These are phyloP conservation scores for Vanrija sp. DNA, from an alignment of 1,284 basidiomycete genomes.

Conservation along the genomic window DNA sequence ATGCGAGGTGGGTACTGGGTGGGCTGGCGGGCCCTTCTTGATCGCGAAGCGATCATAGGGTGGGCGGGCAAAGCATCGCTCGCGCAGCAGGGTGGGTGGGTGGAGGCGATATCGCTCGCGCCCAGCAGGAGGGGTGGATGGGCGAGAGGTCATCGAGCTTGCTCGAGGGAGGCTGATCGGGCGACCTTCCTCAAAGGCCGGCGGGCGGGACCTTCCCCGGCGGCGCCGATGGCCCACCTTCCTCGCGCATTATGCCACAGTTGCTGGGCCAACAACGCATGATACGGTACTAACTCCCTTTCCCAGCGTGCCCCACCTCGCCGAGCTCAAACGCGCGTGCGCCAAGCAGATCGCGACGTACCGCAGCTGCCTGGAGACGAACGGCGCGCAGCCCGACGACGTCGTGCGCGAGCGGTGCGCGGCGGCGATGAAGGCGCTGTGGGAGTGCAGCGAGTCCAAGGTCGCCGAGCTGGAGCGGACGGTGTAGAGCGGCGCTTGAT, in stretches of 20 bases:
- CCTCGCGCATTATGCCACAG: too few species aligned
- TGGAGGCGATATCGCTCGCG: background rate
- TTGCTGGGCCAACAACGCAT: too few species aligned
- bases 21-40: too few species aligned
- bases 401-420: conserved; percentile 32
- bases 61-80: too few species aligned
- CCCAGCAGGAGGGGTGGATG: too few species aligned
- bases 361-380: conserved; percentile 37
- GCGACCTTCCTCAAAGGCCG: too few species aligned
- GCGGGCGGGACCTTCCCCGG: background rate
- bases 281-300: too few species aligned
- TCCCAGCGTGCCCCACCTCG: conserved; percentile 41
- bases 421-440: conserved; percentile 35
- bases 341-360: conserved; percentile 33
- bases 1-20: conserved; percentile 30
- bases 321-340: conserved; percentile 39
- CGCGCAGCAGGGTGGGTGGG: background rate
- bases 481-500: too few species aligned
- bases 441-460: conserved; percentile 43
- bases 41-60: too few species aligned
- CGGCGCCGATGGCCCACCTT: too few species aligned
- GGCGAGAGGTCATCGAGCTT: too few species aligned
- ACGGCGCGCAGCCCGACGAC: conserved; percentile 29
- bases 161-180: too few species aligned
- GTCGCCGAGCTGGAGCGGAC: conserved; percentile 20